Evolutionary conservation across 371 early-diverging fungal genomes (phyloP).

Genomic region (Blakeslea trispora): DNA sequence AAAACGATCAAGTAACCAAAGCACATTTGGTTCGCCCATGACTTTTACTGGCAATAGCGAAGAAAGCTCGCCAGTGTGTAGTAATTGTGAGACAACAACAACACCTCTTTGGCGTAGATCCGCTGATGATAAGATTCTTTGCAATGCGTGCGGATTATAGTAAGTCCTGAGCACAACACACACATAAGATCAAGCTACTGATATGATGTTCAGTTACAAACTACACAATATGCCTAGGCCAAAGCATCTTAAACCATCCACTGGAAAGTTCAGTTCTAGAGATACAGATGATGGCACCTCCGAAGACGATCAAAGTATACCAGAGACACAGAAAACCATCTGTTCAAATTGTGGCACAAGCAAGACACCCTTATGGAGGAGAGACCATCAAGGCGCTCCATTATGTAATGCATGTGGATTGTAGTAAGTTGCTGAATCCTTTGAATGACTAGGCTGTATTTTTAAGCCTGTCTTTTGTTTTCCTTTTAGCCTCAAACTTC

Average conservation of each 20-base stretch:
- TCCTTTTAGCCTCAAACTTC: constrained; percentile 74
- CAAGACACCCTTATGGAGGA: constrained; percentile 95
- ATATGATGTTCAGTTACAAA: constrained; percentile 43
- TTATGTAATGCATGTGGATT: constrained; percentile 98
- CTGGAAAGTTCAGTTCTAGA: neutral
- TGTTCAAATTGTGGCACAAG: constrained; percentile 91
- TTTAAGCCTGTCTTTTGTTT: neutral
- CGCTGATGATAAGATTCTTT: constrained; percentile 79
- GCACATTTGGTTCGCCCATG: constrained; percentile 2
- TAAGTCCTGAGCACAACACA: constrained; percentile 25
- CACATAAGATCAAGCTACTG: constrained; percentile 1
- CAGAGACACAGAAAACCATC: constrained; percentile 21
- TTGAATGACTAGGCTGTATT: constrained; percentile 1
- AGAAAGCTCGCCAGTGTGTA: constrained; percentile 50
- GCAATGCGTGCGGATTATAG: constrained; percentile 98
- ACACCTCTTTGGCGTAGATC: constrained; percentile 97
- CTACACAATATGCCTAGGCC: constrained; percentile 78
- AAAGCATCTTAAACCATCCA: constrained; percentile 35
- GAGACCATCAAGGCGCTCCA: constrained; percentile 77
- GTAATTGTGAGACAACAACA: constrained; percentile 85
- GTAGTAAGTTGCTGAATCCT: constrained; percentile 60
- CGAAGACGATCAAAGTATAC: neutral
- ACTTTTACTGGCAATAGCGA: constrained; percentile 1
- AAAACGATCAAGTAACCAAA: neutral
- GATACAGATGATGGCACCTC: neutral